Conservation (phyloP, 2,329 filamentous ascomycete species). For the Xylaria sp. region DNA sequence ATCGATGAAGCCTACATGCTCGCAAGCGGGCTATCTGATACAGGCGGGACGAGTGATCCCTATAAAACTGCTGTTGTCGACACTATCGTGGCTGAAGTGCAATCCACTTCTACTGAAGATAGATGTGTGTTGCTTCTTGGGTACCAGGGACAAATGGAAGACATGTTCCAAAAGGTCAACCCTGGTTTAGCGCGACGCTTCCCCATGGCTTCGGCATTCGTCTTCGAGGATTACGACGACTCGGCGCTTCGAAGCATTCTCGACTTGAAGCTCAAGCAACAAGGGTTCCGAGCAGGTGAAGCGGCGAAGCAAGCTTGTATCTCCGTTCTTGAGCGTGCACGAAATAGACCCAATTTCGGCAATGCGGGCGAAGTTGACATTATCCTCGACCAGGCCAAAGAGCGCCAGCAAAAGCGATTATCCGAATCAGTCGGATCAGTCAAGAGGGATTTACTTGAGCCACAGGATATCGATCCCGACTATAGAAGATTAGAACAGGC, state of each 20-base stretch:
- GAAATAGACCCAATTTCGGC: constrained; percentile 73
- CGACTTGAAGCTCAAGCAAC: constrained; percentile 67
- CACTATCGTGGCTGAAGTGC: constrained; percentile 78
- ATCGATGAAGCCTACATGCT: constrained; percentile 85
- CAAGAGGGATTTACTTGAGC: constrained; percentile 42
- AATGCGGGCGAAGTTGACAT: constrained; percentile 81
- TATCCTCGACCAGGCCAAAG: constrained; percentile 68
- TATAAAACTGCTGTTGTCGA: constrained; percentile 76
- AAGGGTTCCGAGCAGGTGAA: constrained; percentile 63
- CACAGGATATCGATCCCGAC: constrained; percentile 63
- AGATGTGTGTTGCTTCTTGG: constrained; percentile 77
- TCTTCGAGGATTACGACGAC: constrained; percentile 74
- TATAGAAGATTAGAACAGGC: constrained; percentile 58
- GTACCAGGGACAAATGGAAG: constrained; percentile 74
- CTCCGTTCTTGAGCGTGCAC: constrained; percentile 68
- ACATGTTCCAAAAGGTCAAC: constrained; percentile 79
- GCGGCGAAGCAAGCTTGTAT: constrained; percentile 64
- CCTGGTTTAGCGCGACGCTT: constrained; percentile 75
- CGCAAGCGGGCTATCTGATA: constrained; percentile 46
- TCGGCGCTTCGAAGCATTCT: constrained; percentile 68
- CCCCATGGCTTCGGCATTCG: constrained; percentile 69
- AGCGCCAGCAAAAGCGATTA: constrained; percentile 57
- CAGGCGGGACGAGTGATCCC: constrained; percentile 42
- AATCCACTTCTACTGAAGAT: constrained; percentile 75
- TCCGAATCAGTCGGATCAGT: constrained; percentile 33